phyloP scores from a whole-genome alignment of 202 grass and related monocot species.

The Bolboschoenoplectus hybrid region DNA sequence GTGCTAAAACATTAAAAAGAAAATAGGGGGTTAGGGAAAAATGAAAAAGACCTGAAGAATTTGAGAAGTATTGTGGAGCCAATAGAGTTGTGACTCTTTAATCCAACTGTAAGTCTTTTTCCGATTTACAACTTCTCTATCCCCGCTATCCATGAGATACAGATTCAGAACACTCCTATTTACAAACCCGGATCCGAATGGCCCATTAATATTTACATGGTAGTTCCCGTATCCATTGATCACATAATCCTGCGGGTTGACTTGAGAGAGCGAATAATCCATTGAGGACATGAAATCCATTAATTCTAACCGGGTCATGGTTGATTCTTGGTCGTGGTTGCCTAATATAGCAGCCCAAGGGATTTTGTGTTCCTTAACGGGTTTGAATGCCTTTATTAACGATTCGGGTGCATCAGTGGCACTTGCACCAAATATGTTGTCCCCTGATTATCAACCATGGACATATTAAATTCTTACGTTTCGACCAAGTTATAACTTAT shows the following conservation, averaged over 20 bases:
- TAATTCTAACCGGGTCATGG: constrained; percentile 78
- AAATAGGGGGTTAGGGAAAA: background rate
- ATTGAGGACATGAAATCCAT: constrained; percentile 83
- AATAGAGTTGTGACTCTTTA: constrained; percentile 73
- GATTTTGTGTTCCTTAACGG: constrained; percentile 62
- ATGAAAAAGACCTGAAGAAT: constrained; percentile 55
- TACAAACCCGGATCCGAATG: constrained; percentile 61
- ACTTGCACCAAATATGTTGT: constrained; percentile 95
- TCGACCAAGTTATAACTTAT: background rate
- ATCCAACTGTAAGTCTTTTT: constrained; percentile 92
- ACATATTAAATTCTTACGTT: background rate
- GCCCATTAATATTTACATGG: constrained; percentile 66
- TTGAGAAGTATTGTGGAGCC: constrained; percentile 65
- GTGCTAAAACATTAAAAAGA: background rate
- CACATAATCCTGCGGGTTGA: constrained; percentile 74
- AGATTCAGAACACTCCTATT: constrained; percentile 89
- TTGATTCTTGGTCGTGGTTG: constrained; percentile 95
- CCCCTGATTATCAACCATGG: constrained; percentile 56
- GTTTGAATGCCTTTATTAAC: constrained; percentile 68
- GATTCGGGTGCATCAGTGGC: constrained; percentile 91
- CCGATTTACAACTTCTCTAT: constrained; percentile 67
- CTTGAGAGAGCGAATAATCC: constrained; percentile 90
- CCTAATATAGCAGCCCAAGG: constrained; percentile 86
- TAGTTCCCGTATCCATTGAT: constrained; percentile 92
- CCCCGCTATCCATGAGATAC: constrained; percentile 88